Evolutionary conservation across 176 grass and related monocot species (phyloP), one percentile per base, ranked within the genome.

Genomic region (Cymbopogon citratus): DNA sequence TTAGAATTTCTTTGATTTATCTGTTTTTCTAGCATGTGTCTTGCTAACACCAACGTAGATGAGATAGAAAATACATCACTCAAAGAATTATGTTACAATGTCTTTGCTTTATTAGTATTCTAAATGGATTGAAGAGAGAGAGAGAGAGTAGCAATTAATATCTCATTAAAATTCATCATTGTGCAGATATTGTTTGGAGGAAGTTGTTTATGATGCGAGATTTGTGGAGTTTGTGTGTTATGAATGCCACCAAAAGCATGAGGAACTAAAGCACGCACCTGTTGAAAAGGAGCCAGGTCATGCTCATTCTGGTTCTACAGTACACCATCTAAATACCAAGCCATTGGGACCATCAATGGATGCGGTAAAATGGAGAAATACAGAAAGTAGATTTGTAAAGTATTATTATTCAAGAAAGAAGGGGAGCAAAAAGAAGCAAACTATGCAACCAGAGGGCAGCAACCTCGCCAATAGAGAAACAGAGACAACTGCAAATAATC

Each of bases 151-250:
- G 15, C 16, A 9, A 19, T 73, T 82, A 14, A 0, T 9, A 34
- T 41, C 40, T 82, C 34, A 59, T 23, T 64, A 27, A 71, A 60
- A 40, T 70, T 64, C 21, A 12, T 66, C 12, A 83, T 45, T 78
- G 45, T 66, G 43, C 13, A 87, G 86, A 73, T 84, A 88, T 36
- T 88, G 86, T 48, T 18, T 79, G 15, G 36, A 73, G 7, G 25
- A 84, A 35, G 60, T 79, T 67, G 12, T 79, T 41, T 83, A 59
- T 60, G 75, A 84, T 69, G 81, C 36, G 45, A 44, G 27, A 41
- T 29, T n/a, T 44, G 26, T 33, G 28, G 48, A 68, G 29, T 88
- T 69, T 76, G 67, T 60, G 15, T 88, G 81, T 75, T 3, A 60
- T 38, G 27, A 88, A 38, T 88, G 81, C 38, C 69, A 68, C 43